Evolutionary conservation across 768 basidiomycete species (phyloP).

Genomic region (Lactarius psammicola): DNA sequence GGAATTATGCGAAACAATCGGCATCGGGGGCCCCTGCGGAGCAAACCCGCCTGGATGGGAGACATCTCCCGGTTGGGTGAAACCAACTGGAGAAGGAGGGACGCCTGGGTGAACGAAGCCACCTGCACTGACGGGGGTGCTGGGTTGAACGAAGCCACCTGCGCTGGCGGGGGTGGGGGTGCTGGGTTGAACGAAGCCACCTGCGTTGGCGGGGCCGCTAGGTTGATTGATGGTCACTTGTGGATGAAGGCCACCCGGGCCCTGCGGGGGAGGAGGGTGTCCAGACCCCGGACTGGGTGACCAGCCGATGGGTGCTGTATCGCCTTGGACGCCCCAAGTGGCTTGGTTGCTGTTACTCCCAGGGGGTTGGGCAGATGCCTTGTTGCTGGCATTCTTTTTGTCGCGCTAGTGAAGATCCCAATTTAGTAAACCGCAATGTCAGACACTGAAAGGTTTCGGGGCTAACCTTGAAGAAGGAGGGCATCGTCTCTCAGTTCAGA

Average conservation of each 20-base stretch:
- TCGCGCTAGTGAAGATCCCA: not conserved
- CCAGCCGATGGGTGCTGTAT: not conserved
- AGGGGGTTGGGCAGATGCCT: not conserved
- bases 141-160: not conserved
- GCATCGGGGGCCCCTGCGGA: not conserved
- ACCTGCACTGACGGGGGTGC: not conserved
- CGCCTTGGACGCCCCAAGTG: not conserved
- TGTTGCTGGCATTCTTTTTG: not conserved
- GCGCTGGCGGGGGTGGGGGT: no score
- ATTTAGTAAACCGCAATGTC: not conserved
- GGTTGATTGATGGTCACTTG: not conserved
- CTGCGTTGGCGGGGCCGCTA: not conserved
- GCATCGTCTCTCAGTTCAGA: not conserved
- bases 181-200: not conserved
- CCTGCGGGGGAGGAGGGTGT: not conserved
- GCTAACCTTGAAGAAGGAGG: not conserved
- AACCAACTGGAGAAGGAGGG: not conserved
- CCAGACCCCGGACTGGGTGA: not conserved
- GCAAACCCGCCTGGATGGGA: not conserved
- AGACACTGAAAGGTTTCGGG: not conserved
- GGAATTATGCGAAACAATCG: not conserved
- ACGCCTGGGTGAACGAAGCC: not conserved
- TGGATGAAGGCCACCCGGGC: not conserved
- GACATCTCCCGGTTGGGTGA: not conserved
- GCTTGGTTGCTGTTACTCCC: not conserved